Percentiles rank a stretch among this genome's conserved stretches.
phyloP scores from a whole-genome alignment of 2,329 filamentous ascomycete genomes.

The Penicillium sp. region DNA sequence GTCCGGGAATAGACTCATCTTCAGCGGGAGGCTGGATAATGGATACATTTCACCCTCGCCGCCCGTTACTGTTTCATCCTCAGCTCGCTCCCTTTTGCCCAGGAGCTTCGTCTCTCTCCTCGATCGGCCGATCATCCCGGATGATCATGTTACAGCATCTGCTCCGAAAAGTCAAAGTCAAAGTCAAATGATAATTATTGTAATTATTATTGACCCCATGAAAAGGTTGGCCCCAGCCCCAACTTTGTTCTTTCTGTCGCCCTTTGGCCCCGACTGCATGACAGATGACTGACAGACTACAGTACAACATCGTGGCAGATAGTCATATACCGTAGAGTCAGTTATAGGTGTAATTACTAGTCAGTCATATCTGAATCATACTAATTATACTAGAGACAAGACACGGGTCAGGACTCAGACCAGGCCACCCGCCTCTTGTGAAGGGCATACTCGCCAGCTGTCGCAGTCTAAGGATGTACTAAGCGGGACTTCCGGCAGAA shows the following conservation, averaged over 20 bases:
- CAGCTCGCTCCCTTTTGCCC: not conserved
- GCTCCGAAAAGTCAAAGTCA: not conserved
- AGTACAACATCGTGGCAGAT: not conserved
- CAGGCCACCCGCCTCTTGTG: too few relatives aligned
- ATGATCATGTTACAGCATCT: constrained; percentile 18
- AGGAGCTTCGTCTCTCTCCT: not conserved
- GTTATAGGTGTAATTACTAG: too few relatives aligned
- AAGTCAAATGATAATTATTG: not conserved
- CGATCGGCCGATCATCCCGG: constrained; percentile 16
- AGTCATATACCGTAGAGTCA: not conserved
- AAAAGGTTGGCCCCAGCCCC: not conserved
- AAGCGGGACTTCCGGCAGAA: not conserved
- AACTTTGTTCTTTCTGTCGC: not conserved
- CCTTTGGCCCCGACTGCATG: not conserved
- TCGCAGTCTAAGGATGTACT: not conserved
- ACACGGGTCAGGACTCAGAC: not conserved
- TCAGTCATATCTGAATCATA: not conserved
- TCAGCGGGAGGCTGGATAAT: not conserved
- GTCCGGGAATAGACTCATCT: not conserved
- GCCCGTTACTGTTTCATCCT: not conserved
- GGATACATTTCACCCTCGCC: not conserved
- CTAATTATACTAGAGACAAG: not conserved
- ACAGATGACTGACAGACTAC: not conserved
- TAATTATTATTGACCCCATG: not conserved
- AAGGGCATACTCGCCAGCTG: too few relatives aligned